Evolutionary conservation across 768 basidiomycete genomes (phyloP).

Genomic region (Suillus subluteus): DNA sequence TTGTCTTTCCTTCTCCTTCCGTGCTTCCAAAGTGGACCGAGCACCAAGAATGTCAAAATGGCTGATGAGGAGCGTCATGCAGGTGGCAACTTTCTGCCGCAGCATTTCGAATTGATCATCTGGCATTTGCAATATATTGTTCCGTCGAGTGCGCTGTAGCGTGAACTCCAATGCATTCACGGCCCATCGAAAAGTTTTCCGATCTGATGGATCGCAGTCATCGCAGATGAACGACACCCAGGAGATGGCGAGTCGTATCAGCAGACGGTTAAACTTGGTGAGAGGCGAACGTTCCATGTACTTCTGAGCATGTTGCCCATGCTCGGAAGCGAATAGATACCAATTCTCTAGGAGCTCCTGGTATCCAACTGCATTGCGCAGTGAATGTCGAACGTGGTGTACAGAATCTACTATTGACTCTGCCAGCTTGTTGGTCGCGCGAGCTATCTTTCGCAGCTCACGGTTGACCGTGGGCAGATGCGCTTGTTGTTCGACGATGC

Average conservation of each 20-base stretch:
- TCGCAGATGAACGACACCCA: slow-evolving; percentile 99
- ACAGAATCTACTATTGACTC: slow-evolving; percentile 94
- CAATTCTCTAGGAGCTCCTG: slow-evolving; percentile 93
- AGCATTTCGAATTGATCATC: slow-evolving; percentile 89
- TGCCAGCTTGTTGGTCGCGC: slow-evolving; percentile 86
- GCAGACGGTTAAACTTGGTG: slow-evolving; percentile 77
- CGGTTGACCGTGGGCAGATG: slow-evolving; percentile 89
- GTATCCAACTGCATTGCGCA: slow-evolving; percentile 60
- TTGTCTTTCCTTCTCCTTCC: slow-evolving; percentile 86
- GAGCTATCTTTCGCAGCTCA: slow-evolving; percentile 88
- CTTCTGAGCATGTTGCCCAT: slow-evolving; percentile 87
- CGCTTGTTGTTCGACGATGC: slow-evolving; percentile 81
- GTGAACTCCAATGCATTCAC: slow-evolving; percentile 95
- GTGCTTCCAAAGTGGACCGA: slow-evolving; percentile 82
- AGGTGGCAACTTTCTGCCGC: slow-evolving; percentile 89
- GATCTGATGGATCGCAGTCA: slow-evolving; percentile 94
- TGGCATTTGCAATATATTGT: slow-evolving; percentile 87
- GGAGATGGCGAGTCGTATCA: slow-evolving; percentile 90
- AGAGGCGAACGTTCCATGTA: slow-evolving; percentile 79
- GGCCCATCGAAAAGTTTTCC: slow-evolving; percentile 97
- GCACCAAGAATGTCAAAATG: slow-evolving; percentile 99
- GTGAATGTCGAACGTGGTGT: slow-evolving; percentile 75
- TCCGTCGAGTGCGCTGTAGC: slow-evolving; percentile 82
- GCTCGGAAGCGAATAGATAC: slow-evolving; percentile 96
- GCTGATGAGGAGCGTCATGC: slow-evolving; percentile 94